phyloP scores from a whole-genome alignment of 768 basidiomycete species.

The Goffeauzyma gilvescens region DNA sequence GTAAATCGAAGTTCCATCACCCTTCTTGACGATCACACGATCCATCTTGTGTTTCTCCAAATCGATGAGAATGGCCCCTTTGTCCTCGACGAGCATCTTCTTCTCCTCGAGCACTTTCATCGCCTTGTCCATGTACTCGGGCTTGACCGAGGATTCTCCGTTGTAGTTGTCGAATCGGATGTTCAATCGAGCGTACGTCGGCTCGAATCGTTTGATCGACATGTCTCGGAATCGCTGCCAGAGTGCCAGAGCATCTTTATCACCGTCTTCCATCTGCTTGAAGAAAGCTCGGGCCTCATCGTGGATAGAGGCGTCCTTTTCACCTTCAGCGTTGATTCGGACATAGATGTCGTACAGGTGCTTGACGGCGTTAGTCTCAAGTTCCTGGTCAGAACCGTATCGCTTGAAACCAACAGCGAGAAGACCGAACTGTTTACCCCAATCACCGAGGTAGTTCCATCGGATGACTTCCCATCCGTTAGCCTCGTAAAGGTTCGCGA shows the following conservation, averaged over 20 bases:
- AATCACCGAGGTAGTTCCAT: slow-evolving; percentile 91
- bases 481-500: slow-evolving; percentile 72
- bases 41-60: slow-evolving; percentile 76
- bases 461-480: slow-evolving; percentile 83
- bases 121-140: slow-evolving; percentile 47
- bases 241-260: slow-evolving; percentile 59
- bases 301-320: slow-evolving; percentile 38
- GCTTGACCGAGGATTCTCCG: slow-evolving; percentile 53
- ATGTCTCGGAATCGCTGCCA: slow-evolving; percentile 87
- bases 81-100: slow-evolving; percentile 37
- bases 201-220: slow-evolving; percentile 70
- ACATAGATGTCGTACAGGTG: slow-evolving; percentile 88
- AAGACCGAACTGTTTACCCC: slow-evolving; percentile 92
- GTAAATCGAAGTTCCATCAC: slow-evolving; percentile 79
- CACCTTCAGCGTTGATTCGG: slow-evolving; percentile 54
- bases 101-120: slow-evolving; percentile 55
- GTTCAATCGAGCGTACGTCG: slow-evolving; percentile 74
- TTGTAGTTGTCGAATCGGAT: slow-evolving; percentile 80
- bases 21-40: slow-evolving; percentile 76
- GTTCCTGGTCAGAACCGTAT: slow-evolving; percentile 66
- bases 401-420: slow-evolving; percentile 80
- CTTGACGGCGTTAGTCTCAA: slow-evolving; percentile 76
- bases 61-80: slow-evolving; percentile 62
- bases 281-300: slow-evolving; percentile 63
- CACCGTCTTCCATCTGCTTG: slow-evolving; percentile 85